phyloP scores from a whole-genome alignment of 495 filamentous ascomycete species.

The Talaromyces adpressus region DNA sequence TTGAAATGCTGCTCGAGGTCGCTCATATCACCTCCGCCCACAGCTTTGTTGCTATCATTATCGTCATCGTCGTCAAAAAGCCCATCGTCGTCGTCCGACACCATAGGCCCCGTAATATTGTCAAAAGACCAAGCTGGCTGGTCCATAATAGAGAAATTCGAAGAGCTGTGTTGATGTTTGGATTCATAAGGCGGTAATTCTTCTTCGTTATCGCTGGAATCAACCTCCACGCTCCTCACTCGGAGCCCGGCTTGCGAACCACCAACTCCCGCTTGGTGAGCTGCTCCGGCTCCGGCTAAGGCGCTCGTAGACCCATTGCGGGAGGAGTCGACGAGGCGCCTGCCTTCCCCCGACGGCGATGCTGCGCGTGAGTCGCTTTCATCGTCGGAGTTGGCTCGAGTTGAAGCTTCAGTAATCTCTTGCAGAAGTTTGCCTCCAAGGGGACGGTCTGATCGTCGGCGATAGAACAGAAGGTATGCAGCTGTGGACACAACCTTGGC shows the following conservation, averaged over 20 bases:
- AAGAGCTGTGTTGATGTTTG: neutral
- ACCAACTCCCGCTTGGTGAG: constrained; percentile 60
- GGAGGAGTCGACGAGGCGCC: constrained; percentile 80
- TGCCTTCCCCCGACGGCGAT: constrained; percentile 70
- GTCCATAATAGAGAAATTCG: constrained; percentile 6
- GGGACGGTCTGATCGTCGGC: constrained; percentile 66
- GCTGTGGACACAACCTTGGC: constrained; percentile 53
- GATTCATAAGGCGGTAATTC: constrained; percentile 15
- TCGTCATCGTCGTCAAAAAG: constrained; percentile 33
- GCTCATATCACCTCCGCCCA: constrained; percentile 34
- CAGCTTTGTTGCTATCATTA: constrained; percentile 37
- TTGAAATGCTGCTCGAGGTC: constrained; percentile 28
- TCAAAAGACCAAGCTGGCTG: constrained; percentile 28
- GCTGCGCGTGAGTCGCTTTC: constrained; percentile 39
- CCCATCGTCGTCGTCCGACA: constrained; percentile 25
- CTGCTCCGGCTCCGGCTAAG: constrained; percentile 67
- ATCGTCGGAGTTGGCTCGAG: constrained; percentile 38
- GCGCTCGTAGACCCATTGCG: constrained; percentile 79
- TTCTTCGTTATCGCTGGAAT: constrained; percentile 6
- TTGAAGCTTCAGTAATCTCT: constrained; percentile 52
- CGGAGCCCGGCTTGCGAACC: constrained; percentile 38
- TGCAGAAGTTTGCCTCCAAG: constrained; percentile 73
- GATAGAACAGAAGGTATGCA: constrained; percentile 95
- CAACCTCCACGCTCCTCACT: constrained; percentile 20
- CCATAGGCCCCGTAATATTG: constrained; percentile 22